phyloP scores from a whole-genome alignment of 1,284 basidiomycete species.

The Coniferiporia sulphurascens region DNA sequence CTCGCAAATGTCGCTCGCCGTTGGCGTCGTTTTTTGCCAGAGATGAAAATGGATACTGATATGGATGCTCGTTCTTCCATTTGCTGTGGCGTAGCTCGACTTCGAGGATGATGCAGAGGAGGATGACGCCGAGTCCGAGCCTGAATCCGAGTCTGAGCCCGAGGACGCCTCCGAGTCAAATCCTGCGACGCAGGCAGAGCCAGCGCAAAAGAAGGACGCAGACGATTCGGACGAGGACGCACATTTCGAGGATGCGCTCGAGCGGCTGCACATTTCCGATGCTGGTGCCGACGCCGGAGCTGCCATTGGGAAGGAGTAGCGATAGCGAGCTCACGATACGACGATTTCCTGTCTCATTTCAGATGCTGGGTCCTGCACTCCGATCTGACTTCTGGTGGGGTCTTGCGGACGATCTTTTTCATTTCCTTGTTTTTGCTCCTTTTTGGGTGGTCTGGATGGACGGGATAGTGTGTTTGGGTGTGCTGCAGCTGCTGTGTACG shows the following conservation, averaged over 20 bases:
- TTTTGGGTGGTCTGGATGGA: too few species aligned
- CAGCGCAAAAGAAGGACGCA: constrained; percentile 49
- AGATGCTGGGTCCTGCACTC: too few species aligned
- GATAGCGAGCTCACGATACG: too few species aligned
- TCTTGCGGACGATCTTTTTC: too few species aligned
- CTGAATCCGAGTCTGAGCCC: constrained; percentile 29
- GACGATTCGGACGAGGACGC: constrained; percentile 27
- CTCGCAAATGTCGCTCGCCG: background rate
- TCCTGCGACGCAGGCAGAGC: too few species aligned
- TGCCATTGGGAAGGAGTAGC: background rate
- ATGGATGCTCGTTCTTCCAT: background rate
- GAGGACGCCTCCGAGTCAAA: constrained; percentile 35
- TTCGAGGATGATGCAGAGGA: constrained; percentile 63
- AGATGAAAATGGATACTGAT: background rate
- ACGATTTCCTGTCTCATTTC: too few species aligned
- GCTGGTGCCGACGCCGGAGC: background rate
- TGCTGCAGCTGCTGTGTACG: too few species aligned
- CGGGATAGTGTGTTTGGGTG: too few species aligned
- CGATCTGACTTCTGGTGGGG: too few species aligned
- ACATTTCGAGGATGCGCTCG: constrained; percentile 50
- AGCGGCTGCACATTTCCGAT: constrained; percentile 49
- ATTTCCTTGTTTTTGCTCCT: too few species aligned
- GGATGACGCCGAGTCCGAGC: constrained; percentile 25
- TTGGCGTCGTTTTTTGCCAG: background rate
- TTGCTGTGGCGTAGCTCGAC: constrained; percentile 46